phyloP scores from a whole-genome alignment of 1,139 yeast genomes.

The Petasospora fabianii region DNA sequence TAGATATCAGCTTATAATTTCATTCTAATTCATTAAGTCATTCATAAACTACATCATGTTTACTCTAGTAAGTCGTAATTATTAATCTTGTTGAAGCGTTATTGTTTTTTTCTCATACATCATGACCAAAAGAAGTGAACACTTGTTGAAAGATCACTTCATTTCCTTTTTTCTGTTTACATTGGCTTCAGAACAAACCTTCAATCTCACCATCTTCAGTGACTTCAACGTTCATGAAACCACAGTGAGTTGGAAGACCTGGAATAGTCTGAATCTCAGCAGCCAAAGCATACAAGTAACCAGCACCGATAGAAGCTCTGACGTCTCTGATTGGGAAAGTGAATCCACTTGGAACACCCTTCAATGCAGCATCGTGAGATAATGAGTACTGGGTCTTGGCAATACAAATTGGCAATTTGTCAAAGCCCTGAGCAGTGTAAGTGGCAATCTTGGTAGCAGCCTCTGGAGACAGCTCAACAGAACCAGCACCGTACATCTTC shows the following conservation, averaged over 20 bases:
- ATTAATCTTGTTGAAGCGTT: slow-evolving; percentile 2
- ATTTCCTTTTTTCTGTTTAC: slow-evolving; percentile 40
- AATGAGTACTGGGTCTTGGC: slow-evolving; percentile 83
- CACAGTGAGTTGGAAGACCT: slow-evolving; percentile 78
- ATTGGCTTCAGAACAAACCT: slow-evolving; percentile 89
- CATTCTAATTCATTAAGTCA: not conserved
- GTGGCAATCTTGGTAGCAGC: slow-evolving; percentile 78
- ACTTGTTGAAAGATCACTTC: not conserved
- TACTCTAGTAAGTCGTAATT: not conserved
- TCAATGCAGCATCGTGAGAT: slow-evolving; percentile 73
- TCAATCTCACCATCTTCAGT: slow-evolving; percentile 76
- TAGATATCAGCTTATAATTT: not conserved
- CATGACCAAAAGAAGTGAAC: not conserved
- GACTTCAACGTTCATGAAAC: slow-evolving; percentile 81
- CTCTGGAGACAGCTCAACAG: slow-evolving; percentile 60
- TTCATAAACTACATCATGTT: not conserved
- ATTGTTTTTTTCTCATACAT: not conserved
- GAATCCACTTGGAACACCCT: slow-evolving; percentile 79
- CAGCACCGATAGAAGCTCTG: slow-evolving; percentile 79
- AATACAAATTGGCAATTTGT: slow-evolving; percentile 79
- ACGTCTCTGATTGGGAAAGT: slow-evolving; percentile 78
- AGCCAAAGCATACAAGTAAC: slow-evolving; percentile 76
- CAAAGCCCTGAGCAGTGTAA: slow-evolving; percentile 88
- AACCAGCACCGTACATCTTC: slow-evolving; percentile 74
- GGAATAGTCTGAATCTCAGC: slow-evolving; percentile 85